These are phyloP conservation scores for Ceratocystis eucalypticola DNA, from an alignment of 2,329 filamentous ascomycete genomes.

Conservation along the genomic window DNA sequence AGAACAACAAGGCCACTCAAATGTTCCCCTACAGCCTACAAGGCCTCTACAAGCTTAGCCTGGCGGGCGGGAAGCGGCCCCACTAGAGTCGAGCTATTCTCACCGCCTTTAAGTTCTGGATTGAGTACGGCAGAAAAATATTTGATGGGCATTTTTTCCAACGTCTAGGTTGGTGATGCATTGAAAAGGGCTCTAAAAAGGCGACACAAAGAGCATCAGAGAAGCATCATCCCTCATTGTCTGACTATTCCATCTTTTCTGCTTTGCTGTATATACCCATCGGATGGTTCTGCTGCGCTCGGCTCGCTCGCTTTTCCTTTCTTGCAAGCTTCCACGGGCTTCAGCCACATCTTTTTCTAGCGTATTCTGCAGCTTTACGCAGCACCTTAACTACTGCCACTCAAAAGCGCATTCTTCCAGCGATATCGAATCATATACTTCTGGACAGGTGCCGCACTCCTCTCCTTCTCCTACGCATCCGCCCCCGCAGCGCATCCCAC, in stretches of 20 bases:
- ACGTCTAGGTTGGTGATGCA: neutral
- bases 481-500: neutral
- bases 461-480: neutral
- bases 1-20: conserved; percentile 2
- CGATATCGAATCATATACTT: neutral
- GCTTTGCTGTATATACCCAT: neutral
- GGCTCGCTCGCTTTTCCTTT: conserved; percentile 3
- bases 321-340: neutral
- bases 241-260: neutral
- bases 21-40: neutral
- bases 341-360: neutral
- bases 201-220: neutral
- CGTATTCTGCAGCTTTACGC: neutral
- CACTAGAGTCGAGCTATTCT: conserved; percentile 10
- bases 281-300: conserved; percentile 11
- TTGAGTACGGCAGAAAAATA: conserved; percentile 17
- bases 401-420: neutral
- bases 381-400: neutral
- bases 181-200: neutral
- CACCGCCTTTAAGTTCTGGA: conserved; percentile 12
- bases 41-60: conserved; percentile 11
- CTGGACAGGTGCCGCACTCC: neutral
- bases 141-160: neutral
- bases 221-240: neutral
- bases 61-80: conserved; percentile 13